Percentiles rank a stretch among this genome's conserved stretches.
These are phyloP conservation scores for Fusarium ramigenum DNA, from an alignment of 2,329 filamentous ascomycete genomes.

Conservation along the genomic window DNA sequence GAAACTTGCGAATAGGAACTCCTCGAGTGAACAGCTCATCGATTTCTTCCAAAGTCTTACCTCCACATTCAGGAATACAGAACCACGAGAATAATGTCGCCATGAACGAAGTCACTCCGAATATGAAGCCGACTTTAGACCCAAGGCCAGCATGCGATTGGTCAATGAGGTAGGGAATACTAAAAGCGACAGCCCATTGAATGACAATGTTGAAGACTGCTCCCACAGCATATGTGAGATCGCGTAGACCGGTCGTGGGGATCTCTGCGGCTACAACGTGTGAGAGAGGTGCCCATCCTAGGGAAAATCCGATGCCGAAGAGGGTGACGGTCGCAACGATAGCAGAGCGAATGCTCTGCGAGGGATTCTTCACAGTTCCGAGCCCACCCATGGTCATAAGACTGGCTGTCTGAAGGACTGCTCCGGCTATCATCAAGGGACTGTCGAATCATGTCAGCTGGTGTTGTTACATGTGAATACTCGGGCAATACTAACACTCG, in stretches of 20 bases:
- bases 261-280: constrained; percentile 51
- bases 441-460: constrained; percentile 13
- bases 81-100: constrained; percentile 27
- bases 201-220: constrained; percentile 33
- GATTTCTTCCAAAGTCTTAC: constrained; percentile 35
- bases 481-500: background rate
- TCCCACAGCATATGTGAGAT: constrained; percentile 45
- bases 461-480: background rate
- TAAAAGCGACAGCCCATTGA: constrained; percentile 40
- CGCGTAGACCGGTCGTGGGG: constrained; percentile 44
- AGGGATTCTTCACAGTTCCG: constrained; percentile 38
- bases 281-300: constrained; percentile 48
- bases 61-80: constrained; percentile 35
- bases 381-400: constrained; percentile 51
- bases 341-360: constrained; percentile 31
- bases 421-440: constrained; percentile 41
- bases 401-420: constrained; percentile 41
- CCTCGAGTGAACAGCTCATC: constrained; percentile 37
- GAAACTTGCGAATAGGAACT: constrained; percentile 34
- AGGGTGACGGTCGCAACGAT: constrained; percentile 48
- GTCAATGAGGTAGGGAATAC: constrained; percentile 51
- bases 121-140: constrained; percentile 35
- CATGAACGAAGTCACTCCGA: constrained; percentile 14
- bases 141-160: constrained; percentile 47
- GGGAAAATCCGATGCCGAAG: constrained; percentile 44